Evolutionary conservation across 2,329 filamentous ascomycete genomes (phyloP), one percentile per base, ranked within the genome.

Genomic region (Alternaria viburni): DNA sequence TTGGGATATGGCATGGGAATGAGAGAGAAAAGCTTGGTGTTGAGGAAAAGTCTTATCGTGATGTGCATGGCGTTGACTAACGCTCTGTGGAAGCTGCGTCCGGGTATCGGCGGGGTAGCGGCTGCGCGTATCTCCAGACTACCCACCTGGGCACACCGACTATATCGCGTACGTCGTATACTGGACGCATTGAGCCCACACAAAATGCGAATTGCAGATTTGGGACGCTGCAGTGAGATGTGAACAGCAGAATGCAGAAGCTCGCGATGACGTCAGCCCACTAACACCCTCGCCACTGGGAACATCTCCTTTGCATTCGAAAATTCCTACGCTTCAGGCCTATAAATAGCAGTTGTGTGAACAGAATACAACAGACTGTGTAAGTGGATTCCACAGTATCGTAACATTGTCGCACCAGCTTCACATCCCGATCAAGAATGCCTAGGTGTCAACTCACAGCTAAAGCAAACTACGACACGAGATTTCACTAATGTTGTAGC

Each of bases 31-130:
- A 17, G 23, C 23, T 41, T 30, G 46, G 47, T 50, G 50, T 47
- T 62, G 45, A 8, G 2, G 41, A 56, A 60, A 60, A 60, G 54
- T 62, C 57, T 57, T 54, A 23, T 51, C 46, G 46, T 13, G 19
- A 41, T 54, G 21, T 15, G 12, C 19, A 19, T 8, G 55, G 23
- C 25, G 45, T 13, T 28, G 30, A 28, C 54, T 62, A 59, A 45
- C 57, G 43, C 46, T 21, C 49, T 44, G 32, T 21, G 49, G 58
- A 17, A 59, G 51, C 45, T 46, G 54, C 28, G 9, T 54, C 62
- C 62, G 62, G 54, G 32, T 55, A 58, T 65, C 50, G 59, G 62
- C 62, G 62, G 62, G 50, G 44, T 59, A 45, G 36, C 30, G 54
- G 19, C 36, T 46, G 28, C 32, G 36, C 19, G 10, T 36, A 17